Conservation (phyloP, 768 basidiomycete species). For the Tephrocybe sp. region DNA sequence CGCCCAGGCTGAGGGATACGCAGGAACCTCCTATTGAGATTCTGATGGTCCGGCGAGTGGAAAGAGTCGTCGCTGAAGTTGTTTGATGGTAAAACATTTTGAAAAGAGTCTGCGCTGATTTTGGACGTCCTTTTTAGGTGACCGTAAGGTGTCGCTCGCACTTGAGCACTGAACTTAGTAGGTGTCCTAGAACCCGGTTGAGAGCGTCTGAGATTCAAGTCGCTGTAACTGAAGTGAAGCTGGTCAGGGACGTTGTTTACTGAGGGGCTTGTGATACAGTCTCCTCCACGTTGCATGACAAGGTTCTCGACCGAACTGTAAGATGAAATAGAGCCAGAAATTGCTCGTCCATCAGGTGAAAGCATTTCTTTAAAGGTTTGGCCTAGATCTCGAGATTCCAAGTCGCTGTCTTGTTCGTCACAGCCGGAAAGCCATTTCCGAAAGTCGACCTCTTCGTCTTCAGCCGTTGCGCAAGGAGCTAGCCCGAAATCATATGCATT, state of each 20-base stretch:
- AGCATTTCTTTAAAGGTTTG: too few species aligned
- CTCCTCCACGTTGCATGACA: too few species aligned
- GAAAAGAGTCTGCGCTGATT: background rate
- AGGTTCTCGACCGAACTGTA: too few species aligned
- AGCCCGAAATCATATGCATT: background rate
- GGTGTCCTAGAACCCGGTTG: too few species aligned
- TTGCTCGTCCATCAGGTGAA: too few species aligned
- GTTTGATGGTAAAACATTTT: background rate
- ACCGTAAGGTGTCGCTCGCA: background rate
- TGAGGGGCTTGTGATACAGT: too few species aligned
- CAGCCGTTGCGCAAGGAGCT: background rate
- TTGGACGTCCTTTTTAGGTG: background rate
- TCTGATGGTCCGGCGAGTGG: background rate
- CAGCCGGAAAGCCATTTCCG: slow-evolving; percentile 27
- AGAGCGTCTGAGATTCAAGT: too few species aligned
- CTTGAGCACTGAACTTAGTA: background rate
- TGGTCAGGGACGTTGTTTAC: too few species aligned
- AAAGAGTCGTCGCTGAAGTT: background rate
- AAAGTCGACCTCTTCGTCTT: slow-evolving; percentile 24
- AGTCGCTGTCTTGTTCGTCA: background rate
- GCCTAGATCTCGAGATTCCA: background rate
- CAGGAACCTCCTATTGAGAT: slow-evolving; percentile 2
- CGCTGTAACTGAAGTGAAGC: too few species aligned
- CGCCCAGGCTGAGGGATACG: slow-evolving; percentile 13
- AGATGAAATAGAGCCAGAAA: too few species aligned